Evolutionary conservation across 768 basidiomycete genomes (phyloP).

Genomic region (Polyporus arcularius): DNA sequence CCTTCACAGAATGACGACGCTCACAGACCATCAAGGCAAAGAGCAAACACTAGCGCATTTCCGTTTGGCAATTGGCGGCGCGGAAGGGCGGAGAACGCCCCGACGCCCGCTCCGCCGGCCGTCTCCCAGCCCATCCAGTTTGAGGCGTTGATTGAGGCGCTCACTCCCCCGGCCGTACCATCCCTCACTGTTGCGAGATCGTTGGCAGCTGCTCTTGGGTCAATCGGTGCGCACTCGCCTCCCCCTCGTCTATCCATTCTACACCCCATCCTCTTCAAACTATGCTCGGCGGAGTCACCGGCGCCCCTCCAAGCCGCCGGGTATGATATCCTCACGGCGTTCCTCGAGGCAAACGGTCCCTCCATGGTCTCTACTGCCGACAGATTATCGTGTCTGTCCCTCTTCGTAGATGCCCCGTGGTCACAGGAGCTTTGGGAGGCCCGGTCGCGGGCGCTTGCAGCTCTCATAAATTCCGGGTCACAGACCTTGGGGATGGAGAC

Average conservation of each 20-base stretch:
- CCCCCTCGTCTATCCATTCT: slow-evolving; percentile 55
- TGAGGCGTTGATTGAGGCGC: slow-evolving; percentile 48
- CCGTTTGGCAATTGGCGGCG: slow-evolving; percentile 24
- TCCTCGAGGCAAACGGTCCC: slow-evolving; percentile 61
- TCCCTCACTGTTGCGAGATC: slow-evolving; percentile 63
- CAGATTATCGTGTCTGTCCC: slow-evolving; percentile 60
- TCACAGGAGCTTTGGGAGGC: slow-evolving; percentile 69
- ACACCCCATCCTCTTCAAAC: slow-evolving; percentile 57
- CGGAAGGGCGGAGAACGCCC: slow-evolving; percentile 17
- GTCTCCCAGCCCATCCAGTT: slow-evolving; percentile 30
- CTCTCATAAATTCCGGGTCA: slow-evolving; percentile 60
- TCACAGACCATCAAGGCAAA: slow-evolving; percentile 24
- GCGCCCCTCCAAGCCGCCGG: slow-evolving; percentile 63
- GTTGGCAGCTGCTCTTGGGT: slow-evolving; percentile 53
- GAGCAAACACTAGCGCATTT: slow-evolving; percentile 27
- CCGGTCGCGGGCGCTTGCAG: slow-evolving; percentile 64
- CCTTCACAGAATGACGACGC: slow-evolving; percentile 27
- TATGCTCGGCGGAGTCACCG: slow-evolving; percentile 59
- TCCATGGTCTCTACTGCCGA: slow-evolving; percentile 53
- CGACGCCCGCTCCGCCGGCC: slow-evolving; percentile 17
- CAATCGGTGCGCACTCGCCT: slow-evolving; percentile 37
- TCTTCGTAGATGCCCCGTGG: slow-evolving; percentile 63
- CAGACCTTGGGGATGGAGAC: slow-evolving; percentile 69
- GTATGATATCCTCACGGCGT: slow-evolving; percentile 71
- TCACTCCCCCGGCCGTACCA: slow-evolving; percentile 60